Conservation (phyloP, 257 asterid species). For the Lantana camara region DNA sequence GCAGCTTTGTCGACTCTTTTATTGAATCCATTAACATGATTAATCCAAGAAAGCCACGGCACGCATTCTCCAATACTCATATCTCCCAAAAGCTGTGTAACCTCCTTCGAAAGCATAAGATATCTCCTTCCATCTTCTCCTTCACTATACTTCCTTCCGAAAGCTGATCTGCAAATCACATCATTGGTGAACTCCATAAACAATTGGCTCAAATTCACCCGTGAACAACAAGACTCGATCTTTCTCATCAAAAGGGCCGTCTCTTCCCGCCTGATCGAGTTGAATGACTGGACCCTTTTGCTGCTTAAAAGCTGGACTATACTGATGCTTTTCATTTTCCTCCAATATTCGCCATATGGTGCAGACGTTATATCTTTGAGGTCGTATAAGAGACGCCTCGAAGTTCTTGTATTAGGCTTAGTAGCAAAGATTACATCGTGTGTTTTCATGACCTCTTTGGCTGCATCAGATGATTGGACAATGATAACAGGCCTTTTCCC, state of each 20-base stretch:
- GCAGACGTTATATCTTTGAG: slow-evolving; percentile 34
- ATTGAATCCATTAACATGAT: too few relatives aligned
- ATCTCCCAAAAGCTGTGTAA: slow-evolving; percentile 36
- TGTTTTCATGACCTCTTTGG: slow-evolving; percentile 50
- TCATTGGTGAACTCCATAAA: too few relatives aligned
- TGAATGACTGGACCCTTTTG: slow-evolving; percentile 46
- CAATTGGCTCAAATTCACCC: too few relatives aligned
- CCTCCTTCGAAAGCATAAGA: slow-evolving; percentile 25
- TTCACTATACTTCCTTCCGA: slow-evolving; percentile 44
- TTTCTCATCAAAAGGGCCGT: too few relatives aligned
- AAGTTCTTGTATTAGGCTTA: slow-evolving; percentile 31
- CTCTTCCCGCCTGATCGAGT: slow-evolving; percentile 31
- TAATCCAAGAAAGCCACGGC: too few relatives aligned
- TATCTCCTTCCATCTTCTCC: slow-evolving; percentile 41
- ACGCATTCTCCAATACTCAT: slow-evolving; percentile 42
- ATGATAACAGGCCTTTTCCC: slow-evolving; percentile 50
- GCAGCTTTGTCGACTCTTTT: too few relatives aligned
- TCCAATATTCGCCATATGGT: slow-evolving; percentile 57
- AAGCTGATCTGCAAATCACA: too few relatives aligned
- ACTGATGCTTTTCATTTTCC: slow-evolving; percentile 40
- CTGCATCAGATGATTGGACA: slow-evolving; percentile 51
- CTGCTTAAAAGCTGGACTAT: slow-evolving; percentile 49
- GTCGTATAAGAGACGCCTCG: slow-evolving; percentile 32
- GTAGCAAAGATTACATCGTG: slow-evolving; percentile 47
- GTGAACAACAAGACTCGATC: too few relatives aligned